Base-by-base conservation (phyloP, 768 basidiomycete species). In the Lyophyllum decastes region DNA sequence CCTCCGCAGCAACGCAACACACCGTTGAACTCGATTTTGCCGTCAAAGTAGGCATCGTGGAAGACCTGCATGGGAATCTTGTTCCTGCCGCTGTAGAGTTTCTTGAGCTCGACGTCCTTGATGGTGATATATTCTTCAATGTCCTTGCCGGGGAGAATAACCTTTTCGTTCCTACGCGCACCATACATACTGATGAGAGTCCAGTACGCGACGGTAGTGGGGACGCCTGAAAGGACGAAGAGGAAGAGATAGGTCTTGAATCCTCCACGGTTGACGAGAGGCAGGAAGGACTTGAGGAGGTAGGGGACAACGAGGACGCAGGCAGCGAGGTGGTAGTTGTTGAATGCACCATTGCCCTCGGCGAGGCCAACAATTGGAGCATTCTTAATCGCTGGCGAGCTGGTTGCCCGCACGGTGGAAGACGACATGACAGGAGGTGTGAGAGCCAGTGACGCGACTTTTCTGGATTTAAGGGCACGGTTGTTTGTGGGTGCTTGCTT, bases 61-160 rank as follows among this genome's bases (percentile, higher is more conserved):
- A 97, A 96, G 63, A 91, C 76, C 76, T 99, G 96, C 89, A 97
- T 95, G 51, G 95, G 95, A 57, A 99, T 98, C 75, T 97, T 98
- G 65, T 87, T 84, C 75, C 88, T 91, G 62, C 87, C 89, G 30
- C 84, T 74, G 77, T 95, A 98, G 58, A 85, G 78, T 30, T 81
- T 79, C 78, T 86, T 91, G 70, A 98, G 82, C 58, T 87, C 89
- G 0, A 77, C 73, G 76, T 96, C 94, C 59, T 92, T 88, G 76
- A 98, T 89, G 45, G 87, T 89, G 68, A 98, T 90, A 72, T 98
- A 99, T 63, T 90, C 84, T 64, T 91, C 90, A 58, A 97, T 85
- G 66, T 90, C 83, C 73, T 89, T 91, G 59, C 88, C 88, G 2
- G 97, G 95, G 22, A 98, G 77, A 25, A 75, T 68, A 66, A 95